Percentiles rank a stretch among this genome's conserved stretches.
Evolutionary conservation across 2,329 filamentous ascomycete species (phyloP).

Genomic region (Herpomyces periplanetae): DNA sequence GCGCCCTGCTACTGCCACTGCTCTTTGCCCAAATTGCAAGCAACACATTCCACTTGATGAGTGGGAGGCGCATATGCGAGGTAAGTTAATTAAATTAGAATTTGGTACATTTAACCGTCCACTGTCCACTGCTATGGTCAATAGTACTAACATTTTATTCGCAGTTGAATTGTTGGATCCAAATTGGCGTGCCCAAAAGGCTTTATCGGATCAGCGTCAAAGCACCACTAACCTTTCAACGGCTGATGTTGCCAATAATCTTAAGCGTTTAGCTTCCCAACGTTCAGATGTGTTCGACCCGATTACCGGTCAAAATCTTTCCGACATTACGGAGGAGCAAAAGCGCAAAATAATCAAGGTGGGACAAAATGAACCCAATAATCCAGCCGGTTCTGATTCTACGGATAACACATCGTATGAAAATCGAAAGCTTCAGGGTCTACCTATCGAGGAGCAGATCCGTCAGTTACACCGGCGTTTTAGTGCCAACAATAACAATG

Average conservation of each 20-base stretch:
- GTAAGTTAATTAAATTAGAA: conserved; percentile 10
- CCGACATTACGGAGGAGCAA: no score
- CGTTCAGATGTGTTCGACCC: conserved; percentile 66
- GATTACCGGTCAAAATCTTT: no score
- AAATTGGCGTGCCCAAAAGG: conserved; percentile 75
- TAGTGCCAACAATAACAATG: no score
- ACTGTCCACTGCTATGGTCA: background rate
- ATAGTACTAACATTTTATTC: conserved; percentile 3
- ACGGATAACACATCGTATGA: no score
- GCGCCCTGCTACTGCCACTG: conserved; percentile 21
- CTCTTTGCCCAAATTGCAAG: conserved; percentile 65
- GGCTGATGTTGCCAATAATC: conserved; percentile 55
- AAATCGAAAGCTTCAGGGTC: no score
- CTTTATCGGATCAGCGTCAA: conserved; percentile 47
- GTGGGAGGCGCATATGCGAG: conserved; percentile 66
- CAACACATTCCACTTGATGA: conserved; percentile 58
- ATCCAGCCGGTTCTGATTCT: no score
- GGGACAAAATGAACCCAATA: no score
- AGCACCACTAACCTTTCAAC: conserved; percentile 55
- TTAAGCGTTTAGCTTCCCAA: conserved; percentile 73
- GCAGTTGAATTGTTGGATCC: conserved; percentile 57
- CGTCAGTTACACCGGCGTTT: no score
- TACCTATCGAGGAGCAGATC: no score
- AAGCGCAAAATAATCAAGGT: no score
- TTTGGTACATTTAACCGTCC: conserved; percentile 7